Evolutionary conservation across 768 basidiomycete genomes (phyloP), one percentile per base, ranked within the genome.

Genomic region (Paxillus ammoniavirescens): DNA sequence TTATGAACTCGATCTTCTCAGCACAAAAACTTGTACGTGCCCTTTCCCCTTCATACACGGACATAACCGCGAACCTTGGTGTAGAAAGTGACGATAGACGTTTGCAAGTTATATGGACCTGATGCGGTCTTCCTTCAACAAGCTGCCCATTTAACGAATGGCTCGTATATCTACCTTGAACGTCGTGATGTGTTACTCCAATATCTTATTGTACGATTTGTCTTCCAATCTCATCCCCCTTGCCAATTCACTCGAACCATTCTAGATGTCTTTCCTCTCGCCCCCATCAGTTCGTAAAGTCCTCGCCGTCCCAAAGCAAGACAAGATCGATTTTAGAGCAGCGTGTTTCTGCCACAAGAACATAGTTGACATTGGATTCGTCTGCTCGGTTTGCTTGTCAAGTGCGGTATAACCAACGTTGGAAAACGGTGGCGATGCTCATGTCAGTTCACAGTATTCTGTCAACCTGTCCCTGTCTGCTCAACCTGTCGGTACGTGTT

Each of bases 1-100:
- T 98, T 67, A 99, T 99, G 97, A 98, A 98, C 68, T 87, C 94
- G 50, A 98, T 98, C 46, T 99, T 99, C 73, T 94, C 95, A 15
- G 97, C 97, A 5, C 97, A 99, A 71, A 99, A 99, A 75, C 78
- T 93, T 60, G 96, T 91, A 58, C 61, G 87, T 71, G 47, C 17
- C 6, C 5, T 18, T 52, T 33, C 40, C 28, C 48, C 43, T 40
- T 37, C 10, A 18, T 30, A 31, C 17, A 14, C 4, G 17, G 35
- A 49, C 14, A 2, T 53, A 50, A 81, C 82, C 37, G n/a, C 44
- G 55, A 5, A 41, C 6, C 5, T 50, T 44, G 42, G 41, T 42
- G 17, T 37, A 98, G 96, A 95, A 92, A 85, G 90, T 96, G 17
- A 91, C 91, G 2, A 96, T 99, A 63, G 97, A 99, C 66, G 91